Evolutionary conservation across 1,139 yeast species (phyloP).

Genomic region (Dujonia santamariae): DNA sequence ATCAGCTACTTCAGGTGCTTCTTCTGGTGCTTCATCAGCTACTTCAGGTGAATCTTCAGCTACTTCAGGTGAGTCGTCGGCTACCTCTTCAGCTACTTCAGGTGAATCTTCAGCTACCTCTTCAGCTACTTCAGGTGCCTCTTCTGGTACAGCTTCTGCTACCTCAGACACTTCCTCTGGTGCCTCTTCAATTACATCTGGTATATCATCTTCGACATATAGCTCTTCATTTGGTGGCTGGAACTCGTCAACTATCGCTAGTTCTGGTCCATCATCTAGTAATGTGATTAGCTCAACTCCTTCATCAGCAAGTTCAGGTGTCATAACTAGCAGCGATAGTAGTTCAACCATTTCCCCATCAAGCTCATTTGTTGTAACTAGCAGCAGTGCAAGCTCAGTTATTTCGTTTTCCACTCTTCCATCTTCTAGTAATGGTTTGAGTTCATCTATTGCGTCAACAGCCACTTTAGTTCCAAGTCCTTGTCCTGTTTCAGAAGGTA

Average conservation of each 20-base stretch:
- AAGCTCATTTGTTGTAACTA: not conserved
- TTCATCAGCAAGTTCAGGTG: not conserved
- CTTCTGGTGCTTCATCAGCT: conserved; percentile 8
- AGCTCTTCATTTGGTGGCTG: not conserved
- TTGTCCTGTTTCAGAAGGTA: not conserved
- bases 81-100: not conserved
- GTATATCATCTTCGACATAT: conserved; percentile 8
- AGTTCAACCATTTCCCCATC: too few relatives aligned
- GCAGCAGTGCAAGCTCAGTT: not conserved
- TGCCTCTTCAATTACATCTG: conserved; percentile 9
- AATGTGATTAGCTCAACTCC: not conserved
- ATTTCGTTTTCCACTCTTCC: conserved; percentile 2
- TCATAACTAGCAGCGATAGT: too few relatives aligned
- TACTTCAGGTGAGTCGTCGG: not conserved
- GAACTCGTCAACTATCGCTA: not conserved
- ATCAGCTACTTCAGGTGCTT: conserved; percentile 6
- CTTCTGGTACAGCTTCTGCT: conserved; percentile 4
- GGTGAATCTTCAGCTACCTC: conserved; percentile 4
- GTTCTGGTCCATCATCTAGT: not conserved
- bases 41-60: conserved; percentile 7
- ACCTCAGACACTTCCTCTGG: conserved; percentile 4
- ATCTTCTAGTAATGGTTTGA: conserved; percentile 4
- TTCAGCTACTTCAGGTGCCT: conserved; percentile 6
- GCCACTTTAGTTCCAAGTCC: not conserved
- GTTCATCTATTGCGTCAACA: conserved; percentile 6